Evolutionary conservation across 805 yeast species (phyloP).

Genomic region (Hanseniaspora pseudoguilliermondii): DNA sequence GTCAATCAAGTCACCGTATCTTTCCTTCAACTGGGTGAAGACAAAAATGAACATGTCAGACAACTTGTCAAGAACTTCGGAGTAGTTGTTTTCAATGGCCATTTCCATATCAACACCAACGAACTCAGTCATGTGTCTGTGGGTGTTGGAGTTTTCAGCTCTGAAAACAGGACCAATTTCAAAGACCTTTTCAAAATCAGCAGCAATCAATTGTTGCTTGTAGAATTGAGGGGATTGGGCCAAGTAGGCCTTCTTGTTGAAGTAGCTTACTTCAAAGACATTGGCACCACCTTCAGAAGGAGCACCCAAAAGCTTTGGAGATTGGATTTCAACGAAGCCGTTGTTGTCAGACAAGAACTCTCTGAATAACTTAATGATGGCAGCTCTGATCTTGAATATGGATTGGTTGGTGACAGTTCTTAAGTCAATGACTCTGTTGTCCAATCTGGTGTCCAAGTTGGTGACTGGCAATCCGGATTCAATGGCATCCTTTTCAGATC

Average conservation of each 20-base stretch:
- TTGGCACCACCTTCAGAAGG: slow-evolving; percentile 97
- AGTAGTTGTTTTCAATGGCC: slow-evolving; percentile 97
- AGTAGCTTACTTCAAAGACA: slow-evolving; percentile 86
- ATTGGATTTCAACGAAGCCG: slow-evolving; percentile 81
- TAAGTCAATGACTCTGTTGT: slow-evolving; percentile 87
- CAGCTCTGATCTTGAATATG: slow-evolving; percentile 85
- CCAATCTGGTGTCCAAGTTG: slow-evolving; percentile 90
- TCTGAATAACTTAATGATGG: slow-evolving; percentile 75
- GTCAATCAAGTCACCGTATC: slow-evolving; percentile 76
- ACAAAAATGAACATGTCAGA: slow-evolving; percentile 75
- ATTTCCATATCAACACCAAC: slow-evolving; percentile 94
- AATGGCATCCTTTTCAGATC: slow-evolving; percentile 90
- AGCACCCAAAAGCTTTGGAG: slow-evolving; percentile 90
- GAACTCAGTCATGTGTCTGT: slow-evolving; percentile 98
- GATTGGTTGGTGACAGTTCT: slow-evolving; percentile 97
- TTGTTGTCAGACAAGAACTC: slow-evolving; percentile 54
- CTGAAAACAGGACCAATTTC: slow-evolving; percentile 97
- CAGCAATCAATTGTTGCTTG: slow-evolving; percentile 95
- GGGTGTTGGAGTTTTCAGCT: slow-evolving; percentile 98
- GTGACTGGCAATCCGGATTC: slow-evolving; percentile 85
- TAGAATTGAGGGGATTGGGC: slow-evolving; percentile 98
- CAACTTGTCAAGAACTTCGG: slow-evolving; percentile 61
- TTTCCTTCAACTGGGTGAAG: slow-evolving; percentile 65
- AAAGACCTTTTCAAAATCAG: slow-evolving; percentile 91
- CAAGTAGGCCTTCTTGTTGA: slow-evolving; percentile 81